phyloP scores from a whole-genome alignment of 495 filamentous ascomycete genomes.

The Xylaria intraflava region DNA sequence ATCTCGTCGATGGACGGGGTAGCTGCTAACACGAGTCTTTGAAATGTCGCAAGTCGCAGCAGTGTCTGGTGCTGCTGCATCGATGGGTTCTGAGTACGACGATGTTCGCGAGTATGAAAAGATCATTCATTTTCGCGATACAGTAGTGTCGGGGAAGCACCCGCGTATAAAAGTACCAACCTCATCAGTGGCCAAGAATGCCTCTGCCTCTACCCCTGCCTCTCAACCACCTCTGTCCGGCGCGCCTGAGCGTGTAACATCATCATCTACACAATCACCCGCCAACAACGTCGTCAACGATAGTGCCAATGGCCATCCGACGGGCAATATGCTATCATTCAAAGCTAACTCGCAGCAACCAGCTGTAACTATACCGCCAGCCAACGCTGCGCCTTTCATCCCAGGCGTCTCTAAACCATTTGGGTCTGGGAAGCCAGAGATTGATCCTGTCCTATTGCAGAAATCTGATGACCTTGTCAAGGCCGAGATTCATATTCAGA shows the following conservation, averaged over 20 bases:
- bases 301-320: conserved; percentile 20
- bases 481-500: conserved; percentile 73
- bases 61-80: conserved; percentile 10
- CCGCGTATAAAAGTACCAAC: conserved; percentile 53
- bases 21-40: conserved; percentile 11
- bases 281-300: conserved; percentile 9
- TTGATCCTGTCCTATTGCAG: conserved; percentile 72
- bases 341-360: conserved; percentile 31
- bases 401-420: conserved; percentile 25
- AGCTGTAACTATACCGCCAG: conserved; percentile 21
- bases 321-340: conserved; percentile 33
- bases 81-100: conserved; percentile 26
- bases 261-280: conserved; percentile 18
- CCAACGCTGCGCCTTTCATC: conserved; percentile 20
- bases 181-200: conserved; percentile 24
- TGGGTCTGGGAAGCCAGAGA: conserved; percentile 27
- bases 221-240: conserved; percentile 26
- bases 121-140: conserved; percentile 68
- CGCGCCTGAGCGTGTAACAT: conserved; percentile 22
- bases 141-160: conserved; percentile 67
- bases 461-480: conserved; percentile 79
- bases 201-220: conserved; percentile 27
- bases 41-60: conserved; percentile 12
- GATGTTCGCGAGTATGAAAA: conserved; percentile 59
- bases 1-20: conserved; percentile 4